These are phyloP conservation scores for Cupressus sempervirens DNA, from an alignment of 75 land plant genomes.

Conservation along the genomic window DNA sequence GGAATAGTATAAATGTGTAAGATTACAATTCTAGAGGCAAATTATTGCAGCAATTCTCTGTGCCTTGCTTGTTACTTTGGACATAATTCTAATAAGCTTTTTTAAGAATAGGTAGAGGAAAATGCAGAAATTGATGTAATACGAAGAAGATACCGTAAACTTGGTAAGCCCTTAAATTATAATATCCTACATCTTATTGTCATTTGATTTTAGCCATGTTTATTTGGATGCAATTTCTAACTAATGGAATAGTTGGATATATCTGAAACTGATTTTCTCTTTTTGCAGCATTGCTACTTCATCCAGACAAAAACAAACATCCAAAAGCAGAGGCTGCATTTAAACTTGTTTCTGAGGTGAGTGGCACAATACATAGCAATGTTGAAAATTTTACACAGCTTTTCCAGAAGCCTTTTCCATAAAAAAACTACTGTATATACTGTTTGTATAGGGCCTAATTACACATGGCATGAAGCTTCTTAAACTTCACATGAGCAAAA, in stretches of 20 bases:
- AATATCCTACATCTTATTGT: not conserved
- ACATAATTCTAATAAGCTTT: not conserved
- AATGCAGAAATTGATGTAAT: constrained; percentile 44
- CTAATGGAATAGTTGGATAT: not conserved
- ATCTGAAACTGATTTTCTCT: constrained; percentile 4
- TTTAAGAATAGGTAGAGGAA: constrained; percentile 51
- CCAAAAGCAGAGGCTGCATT: constrained; percentile 77
- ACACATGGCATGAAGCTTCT: not conserved
- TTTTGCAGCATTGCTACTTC: constrained; percentile 73
- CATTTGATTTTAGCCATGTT: constrained; percentile 3
- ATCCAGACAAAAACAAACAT: constrained; percentile 88
- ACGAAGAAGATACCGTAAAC: constrained; percentile 56
- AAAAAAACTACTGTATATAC: not conserved
- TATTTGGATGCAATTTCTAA: not conserved
- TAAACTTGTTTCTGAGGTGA: constrained; percentile 81
- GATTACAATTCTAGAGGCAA: not conserved
- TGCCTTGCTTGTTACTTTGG: constrained; percentile 1
- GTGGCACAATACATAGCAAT: not conserved
- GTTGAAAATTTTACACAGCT: too few relatives aligned
- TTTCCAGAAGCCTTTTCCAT: too few relatives aligned
- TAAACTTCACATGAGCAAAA: not conserved
- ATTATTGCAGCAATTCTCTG: not conserved
- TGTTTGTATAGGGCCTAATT: not conserved
- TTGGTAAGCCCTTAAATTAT: constrained; percentile 41
- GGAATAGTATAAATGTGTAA: not conserved